Evolutionary conservation across 345 rosid species (phyloP).

Genomic region (Capsella bursapastoris): DNA sequence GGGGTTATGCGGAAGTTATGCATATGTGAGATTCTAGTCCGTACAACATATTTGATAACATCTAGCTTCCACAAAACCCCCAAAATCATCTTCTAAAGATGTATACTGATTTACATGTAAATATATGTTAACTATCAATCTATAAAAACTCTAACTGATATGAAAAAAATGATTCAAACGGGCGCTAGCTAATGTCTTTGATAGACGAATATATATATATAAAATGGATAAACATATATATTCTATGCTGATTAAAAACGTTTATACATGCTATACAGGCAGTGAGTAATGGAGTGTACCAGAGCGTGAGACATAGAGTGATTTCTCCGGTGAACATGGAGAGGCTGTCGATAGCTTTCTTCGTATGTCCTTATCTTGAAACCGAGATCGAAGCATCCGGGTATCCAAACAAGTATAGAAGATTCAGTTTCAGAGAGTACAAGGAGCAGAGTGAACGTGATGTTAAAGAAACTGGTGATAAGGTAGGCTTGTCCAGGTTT

Average conservation of each 20-base stretch:
- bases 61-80: too few species aligned
- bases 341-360: constrained; percentile 67
- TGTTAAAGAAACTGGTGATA: constrained; percentile 64
- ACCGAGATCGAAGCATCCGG: constrained; percentile 53
- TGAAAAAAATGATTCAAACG: not conserved
- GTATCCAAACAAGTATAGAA: constrained; percentile 54
- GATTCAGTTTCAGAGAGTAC: constrained; percentile 65
- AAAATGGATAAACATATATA: not conserved
- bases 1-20: not conserved
- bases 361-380: constrained; percentile 61
- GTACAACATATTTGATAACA: not conserved
- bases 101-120: not conserved
- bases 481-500: constrained; percentile 79
- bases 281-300: constrained; percentile 72
- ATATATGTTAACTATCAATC: not conserved
- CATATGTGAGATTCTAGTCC: not conserved
- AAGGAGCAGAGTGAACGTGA: constrained; percentile 58
- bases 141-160: not conserved
- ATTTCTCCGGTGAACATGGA: constrained; percentile 53
- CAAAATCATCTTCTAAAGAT: too few species aligned
- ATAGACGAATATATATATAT: not conserved
- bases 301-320: constrained; percentile 72
- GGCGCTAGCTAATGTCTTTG: not conserved
- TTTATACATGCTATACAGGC: constrained; percentile 47
- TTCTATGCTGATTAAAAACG: not conserved